Evolutionary conservation across 371 early-diverging fungal genomes (phyloP).

Genomic region (Rhizopus microsporus): DNA sequence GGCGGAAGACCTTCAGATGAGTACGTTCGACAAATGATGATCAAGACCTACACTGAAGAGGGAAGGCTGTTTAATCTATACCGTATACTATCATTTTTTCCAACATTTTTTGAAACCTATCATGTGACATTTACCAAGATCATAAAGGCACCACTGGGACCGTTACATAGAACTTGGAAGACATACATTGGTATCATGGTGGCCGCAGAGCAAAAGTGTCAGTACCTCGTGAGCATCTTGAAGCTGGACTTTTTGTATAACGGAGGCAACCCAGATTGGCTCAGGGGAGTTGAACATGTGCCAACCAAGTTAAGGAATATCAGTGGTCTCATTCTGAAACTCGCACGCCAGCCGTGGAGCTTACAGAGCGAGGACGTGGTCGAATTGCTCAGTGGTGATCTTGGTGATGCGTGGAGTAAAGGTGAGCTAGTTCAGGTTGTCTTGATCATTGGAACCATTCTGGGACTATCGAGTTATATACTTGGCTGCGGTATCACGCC

Average conservation of each 20-base stretch:
- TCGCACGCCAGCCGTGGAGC: conserved; percentile 70
- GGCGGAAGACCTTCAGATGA: conserved; percentile 50
- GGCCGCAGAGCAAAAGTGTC: conserved; percentile 63
- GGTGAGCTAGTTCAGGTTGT: conserved; percentile 68
- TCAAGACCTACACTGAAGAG: conserved; percentile 56
- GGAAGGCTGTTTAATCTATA: conserved; percentile 58
- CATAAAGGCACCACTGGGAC: conserved; percentile 53
- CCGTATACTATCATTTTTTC: conserved; percentile 66
- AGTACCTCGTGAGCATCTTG: conserved; percentile 58
- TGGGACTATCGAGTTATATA: conserved; percentile 62
- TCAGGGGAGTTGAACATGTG: conserved; percentile 52
- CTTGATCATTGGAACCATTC: conserved; percentile 55
- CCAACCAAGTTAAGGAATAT: conserved; percentile 61
- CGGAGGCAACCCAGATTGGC: conserved; percentile 66
- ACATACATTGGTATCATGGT: conserved; percentile 65
- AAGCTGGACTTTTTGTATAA: conserved; percentile 58
- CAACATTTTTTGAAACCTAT: conserved; percentile 62
- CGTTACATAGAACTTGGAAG: conserved; percentile 60
- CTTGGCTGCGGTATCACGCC: conserved; percentile 67
- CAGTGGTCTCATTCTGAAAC: conserved; percentile 42
- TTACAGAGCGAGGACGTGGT: conserved; percentile 48
- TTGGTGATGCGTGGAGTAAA: conserved; percentile 57
- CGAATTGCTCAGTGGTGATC: conserved; percentile 33
- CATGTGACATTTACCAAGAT: conserved; percentile 43
- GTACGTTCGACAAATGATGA: conserved; percentile 55